phyloP scores from a whole-genome alignment of 768 basidiomycete species.

The Boletus pseudopeckii region DNA sequence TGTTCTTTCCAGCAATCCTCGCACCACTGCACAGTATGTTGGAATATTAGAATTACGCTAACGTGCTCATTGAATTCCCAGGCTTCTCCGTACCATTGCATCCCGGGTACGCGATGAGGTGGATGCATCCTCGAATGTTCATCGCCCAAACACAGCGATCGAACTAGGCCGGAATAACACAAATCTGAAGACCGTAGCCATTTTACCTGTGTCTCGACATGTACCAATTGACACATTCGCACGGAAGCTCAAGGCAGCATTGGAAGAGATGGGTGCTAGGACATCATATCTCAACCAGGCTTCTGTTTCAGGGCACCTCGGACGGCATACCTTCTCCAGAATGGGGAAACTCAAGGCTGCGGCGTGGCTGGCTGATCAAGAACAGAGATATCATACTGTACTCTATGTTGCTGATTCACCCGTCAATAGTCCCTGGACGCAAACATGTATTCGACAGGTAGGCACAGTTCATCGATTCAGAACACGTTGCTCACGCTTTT shows the following conservation, averaged over 20 bases:
- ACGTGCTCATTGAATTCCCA: slow-evolving; percentile 25
- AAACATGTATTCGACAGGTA: slow-evolving; percentile 95
- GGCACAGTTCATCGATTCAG: slow-evolving; percentile 12
- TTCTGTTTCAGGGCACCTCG: slow-evolving; percentile 86
- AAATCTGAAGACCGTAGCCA: slow-evolving; percentile 92
- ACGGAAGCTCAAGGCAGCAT: slow-evolving; percentile 78
- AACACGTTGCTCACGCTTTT: slow-evolving; percentile 8
- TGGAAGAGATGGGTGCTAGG: slow-evolving; percentile 91
- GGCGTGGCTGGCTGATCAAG: slow-evolving; percentile 90
- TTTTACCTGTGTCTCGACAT: slow-evolving; percentile 81
- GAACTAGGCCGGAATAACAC: slow-evolving; percentile 76
- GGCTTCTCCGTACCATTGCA: slow-evolving; percentile 85
- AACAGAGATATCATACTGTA: slow-evolving; percentile 89
- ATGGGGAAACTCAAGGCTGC: slow-evolving; percentile 97
- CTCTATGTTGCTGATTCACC: slow-evolving; percentile 96
- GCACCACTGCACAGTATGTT: slow-evolving; percentile 77
- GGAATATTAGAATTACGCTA: neutral
- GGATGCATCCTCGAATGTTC: slow-evolving; percentile 53
- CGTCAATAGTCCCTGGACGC: slow-evolving; percentile 94
- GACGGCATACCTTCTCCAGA: slow-evolving; percentile 89
- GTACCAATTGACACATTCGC: slow-evolving; percentile 91
- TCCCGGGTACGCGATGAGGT: slow-evolving; percentile 85
- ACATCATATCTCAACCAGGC: slow-evolving; percentile 94
- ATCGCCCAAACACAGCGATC: slow-evolving; percentile 47
- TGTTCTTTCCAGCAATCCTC: slow-evolving; percentile 57